Base-by-base conservation (phyloP, 2,329 filamentous ascomycete genomes). In the Septoria petroselini region DNA sequence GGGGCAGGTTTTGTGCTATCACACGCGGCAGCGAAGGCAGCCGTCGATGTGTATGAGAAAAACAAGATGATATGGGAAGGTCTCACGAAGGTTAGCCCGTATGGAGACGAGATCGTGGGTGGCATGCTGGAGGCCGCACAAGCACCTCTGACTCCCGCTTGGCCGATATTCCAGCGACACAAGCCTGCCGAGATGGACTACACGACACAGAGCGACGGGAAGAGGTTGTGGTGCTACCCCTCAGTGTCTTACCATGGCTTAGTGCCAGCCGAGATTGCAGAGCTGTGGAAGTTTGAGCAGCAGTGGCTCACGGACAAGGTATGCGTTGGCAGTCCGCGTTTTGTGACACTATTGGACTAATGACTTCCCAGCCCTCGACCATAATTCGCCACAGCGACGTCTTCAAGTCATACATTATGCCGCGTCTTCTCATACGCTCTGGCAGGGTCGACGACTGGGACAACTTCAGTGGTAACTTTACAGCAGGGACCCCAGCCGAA, bases 1-100 rank as follows among this genome's bases (percentile, higher is more conserved):
- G 69, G 70, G 4, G 61, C 69, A 2, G 72, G 71, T 2, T 71
- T 73, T 17, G 48, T 74, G n/a, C 54, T 74, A 4, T 74, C 73
- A 0, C 64, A 69, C 14, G 63, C 67, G 8, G 70, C 73, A 0
- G 52, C 73, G 31, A 29, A 66, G 19, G 18, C 41, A 4, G 54
- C 58, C 11, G 55, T 60, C n/a, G 41, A 57, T 7, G 70, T 74
- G 19, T 76, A 73, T 43, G 61, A 65, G 1, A 58, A 63, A 4
- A 69, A 74, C 43, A 60, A 74, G 3, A 59, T 68, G 8, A 49
- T 57, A 7, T 56, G 52, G 38, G 61, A 64, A 35, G 41, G 33
- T 2, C 54, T 57, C 17, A 60, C 59, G 4, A 55, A 58, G 14
- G 45, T 38, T 2, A 59, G 62, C 19, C 58, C 57, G 50, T 58